Conservation (phyloP, 2,329 filamentous ascomycete genomes). For the Bipolaris zeicola region DNA sequence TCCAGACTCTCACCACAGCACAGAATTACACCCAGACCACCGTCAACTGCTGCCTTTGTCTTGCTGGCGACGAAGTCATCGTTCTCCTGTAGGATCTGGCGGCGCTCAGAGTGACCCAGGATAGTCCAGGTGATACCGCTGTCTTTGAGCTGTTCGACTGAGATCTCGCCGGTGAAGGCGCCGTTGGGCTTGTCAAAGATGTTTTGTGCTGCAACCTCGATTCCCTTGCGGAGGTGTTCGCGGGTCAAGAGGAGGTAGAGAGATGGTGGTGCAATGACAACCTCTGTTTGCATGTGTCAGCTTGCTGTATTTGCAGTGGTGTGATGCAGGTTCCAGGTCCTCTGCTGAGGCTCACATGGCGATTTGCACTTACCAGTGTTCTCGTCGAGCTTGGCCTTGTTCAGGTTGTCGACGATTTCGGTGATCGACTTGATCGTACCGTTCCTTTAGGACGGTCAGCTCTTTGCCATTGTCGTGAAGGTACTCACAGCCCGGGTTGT, state of each 20-base stretch:
- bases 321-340: background rate
- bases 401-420: conserved; percentile 87
- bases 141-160: conserved; percentile 88
- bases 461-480: conserved; percentile 7
- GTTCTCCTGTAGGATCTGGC: conserved; percentile 84
- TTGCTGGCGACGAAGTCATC: conserved; percentile 86
- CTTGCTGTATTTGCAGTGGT: conserved; percentile 1
- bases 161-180: conserved; percentile 97
- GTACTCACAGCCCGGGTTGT: conserved; percentile 32
- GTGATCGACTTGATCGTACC: conserved; percentile 88
- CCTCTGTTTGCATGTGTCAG: conserved; percentile 65
- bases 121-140: conserved; percentile 87
- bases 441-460: conserved; percentile 69
- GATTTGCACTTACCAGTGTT: conserved; percentile 66
- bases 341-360: background rate
- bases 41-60: conserved; percentile 90
- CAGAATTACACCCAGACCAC: conserved; percentile 88
- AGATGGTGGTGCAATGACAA: conserved; percentile 88
- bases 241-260: conserved; percentile 90
- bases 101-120: conserved; percentile 92
- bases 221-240: conserved; percentile 72
- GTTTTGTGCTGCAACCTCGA: conserved; percentile 94
- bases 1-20: conserved; percentile 97
- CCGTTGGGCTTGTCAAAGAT: conserved; percentile 97
- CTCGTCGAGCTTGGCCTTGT: conserved; percentile 78